Percentiles rank a stretch among this genome's conserved stretches.
Evolutionary conservation across 305 asterid genomes (phyloP).

Genomic region (Fraxinus paxiana): DNA sequence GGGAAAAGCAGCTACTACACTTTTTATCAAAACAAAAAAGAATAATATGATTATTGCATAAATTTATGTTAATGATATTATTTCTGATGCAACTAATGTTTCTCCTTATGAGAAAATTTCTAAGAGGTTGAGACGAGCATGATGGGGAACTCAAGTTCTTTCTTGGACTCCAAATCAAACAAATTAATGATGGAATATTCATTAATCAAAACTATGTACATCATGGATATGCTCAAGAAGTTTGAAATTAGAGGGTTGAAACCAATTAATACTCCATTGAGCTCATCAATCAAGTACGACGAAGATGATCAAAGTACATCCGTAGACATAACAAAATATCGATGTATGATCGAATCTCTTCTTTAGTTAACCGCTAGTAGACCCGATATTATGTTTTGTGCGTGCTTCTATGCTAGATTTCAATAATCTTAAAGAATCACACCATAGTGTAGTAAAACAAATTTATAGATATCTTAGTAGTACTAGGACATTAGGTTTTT

Average conservation of each 20-base stretch:
- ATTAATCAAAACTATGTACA: no score
- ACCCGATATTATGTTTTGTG: neutral
- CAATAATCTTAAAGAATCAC: neutral
- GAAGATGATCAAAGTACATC: no score
- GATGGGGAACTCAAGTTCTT: no score
- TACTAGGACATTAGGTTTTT: neutral
- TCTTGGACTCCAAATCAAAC: no score
- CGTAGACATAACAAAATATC: neutral
- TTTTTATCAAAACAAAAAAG: no score
- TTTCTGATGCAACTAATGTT: no score
- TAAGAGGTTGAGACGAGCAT: no score
- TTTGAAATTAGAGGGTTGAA: neutral
- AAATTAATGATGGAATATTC: no score
- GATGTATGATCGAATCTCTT: neutral
- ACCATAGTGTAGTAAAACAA: neutral
- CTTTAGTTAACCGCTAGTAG: neutral
- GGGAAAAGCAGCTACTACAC: no score
- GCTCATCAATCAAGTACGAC: neutral
- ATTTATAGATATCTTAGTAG: neutral
- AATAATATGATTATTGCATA: no score
- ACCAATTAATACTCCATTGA: neutral
- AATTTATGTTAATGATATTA: no score
- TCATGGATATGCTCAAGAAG: neutral
- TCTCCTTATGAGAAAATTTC: no score
- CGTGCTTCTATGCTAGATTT: neutral